Evolutionary conservation across 768 basidiomycete species (phyloP).

Genomic region (Serendipita sp.): DNA sequence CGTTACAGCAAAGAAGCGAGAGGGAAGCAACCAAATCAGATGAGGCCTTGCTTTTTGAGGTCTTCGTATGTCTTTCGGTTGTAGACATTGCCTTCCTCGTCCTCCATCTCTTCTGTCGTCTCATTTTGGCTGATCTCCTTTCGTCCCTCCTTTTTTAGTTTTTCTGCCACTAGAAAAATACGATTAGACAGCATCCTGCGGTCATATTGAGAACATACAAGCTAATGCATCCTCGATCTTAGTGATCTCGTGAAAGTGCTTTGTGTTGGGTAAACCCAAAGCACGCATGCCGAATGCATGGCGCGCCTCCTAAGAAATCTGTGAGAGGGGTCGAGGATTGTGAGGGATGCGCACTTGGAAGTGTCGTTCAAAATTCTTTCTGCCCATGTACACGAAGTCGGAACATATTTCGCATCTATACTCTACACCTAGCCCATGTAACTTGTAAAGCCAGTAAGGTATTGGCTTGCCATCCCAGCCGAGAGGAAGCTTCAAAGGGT

Average conservation of each 20-base stretch:
- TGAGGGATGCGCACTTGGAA: conserved; percentile 49
- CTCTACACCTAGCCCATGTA: conserved; percentile 95
- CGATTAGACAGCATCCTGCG: not conserved
- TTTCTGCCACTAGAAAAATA: conserved; percentile 65
- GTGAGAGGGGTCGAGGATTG: conserved; percentile 12
- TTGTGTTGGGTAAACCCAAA: conserved; percentile 91
- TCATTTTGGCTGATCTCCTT: conserved; percentile 87
- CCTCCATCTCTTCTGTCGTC: conserved; percentile 95
- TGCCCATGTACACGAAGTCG: conserved; percentile 92
- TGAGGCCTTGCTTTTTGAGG: conserved; percentile 87
- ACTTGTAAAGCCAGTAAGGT: conserved; percentile 95
- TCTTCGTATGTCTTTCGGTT: conserved; percentile 97
- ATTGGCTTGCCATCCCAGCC: conserved; percentile 99
- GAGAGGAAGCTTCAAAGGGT: conserved; percentile 88
- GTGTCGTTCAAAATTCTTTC: conserved; percentile 93
- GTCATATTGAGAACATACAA: conserved; percentile 35
- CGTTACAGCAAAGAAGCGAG: not conserved
- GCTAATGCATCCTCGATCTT: conserved; percentile 91
- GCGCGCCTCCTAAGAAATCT: conserved; percentile 54
- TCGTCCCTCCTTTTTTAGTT: conserved; percentile 90
- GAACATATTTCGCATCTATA: conserved; percentile 97
- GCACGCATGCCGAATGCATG: conserved; percentile 98
- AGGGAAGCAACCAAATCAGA: conserved; percentile 19
- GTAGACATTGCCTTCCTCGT: conserved; percentile 97
- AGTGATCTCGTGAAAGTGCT: conserved; percentile 98